Percentiles rank a stretch among this genome's conserved stretches.
These are phyloP conservation scores for Paramecium primaurelia DNA, from an alignment of 73 alveolate genomes.

Conservation along the genomic window DNA sequence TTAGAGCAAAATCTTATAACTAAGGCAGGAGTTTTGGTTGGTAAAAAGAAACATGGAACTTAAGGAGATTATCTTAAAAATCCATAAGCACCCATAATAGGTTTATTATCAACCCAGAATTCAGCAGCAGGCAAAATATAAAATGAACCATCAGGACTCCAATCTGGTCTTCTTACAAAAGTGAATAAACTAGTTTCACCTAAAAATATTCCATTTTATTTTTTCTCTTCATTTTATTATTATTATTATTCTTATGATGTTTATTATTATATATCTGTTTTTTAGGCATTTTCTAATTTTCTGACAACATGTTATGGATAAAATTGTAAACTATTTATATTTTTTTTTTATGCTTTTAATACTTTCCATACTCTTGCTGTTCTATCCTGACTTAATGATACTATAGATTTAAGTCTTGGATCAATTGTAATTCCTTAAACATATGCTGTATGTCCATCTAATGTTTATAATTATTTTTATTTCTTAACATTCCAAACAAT, in stretches of 20 bases:
- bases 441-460: constrained; percentile 88
- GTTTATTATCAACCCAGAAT: constrained; percentile 57
- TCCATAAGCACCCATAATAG: constrained; percentile 72
- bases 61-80: constrained; percentile 80
- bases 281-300: constrained; percentile 56
- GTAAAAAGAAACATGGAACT: constrained; percentile 88
- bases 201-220: constrained; percentile 72
- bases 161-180: constrained; percentile 87
- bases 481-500: constrained; percentile 84
- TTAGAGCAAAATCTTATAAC: constrained; percentile 86
- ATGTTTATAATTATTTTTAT: constrained; percentile 78
- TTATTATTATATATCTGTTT: not conserved
- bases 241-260: not conserved
- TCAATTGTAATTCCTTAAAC: constrained; percentile 93
- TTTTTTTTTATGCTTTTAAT: constrained; percentile 70
- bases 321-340: not conserved
- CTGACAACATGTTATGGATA: constrained; percentile 37
- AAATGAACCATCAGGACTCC: constrained; percentile 94
- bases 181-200: constrained; percentile 85
- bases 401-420: constrained; percentile 83
- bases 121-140: constrained; percentile 79
- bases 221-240: constrained; percentile 30
- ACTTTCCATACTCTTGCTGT: constrained; percentile 81
- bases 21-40: constrained; percentile 84
- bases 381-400: constrained; percentile 87